phyloP scores from a whole-genome alignment of 352 stramenopile species.

The Phytopythium boreale region DNA sequence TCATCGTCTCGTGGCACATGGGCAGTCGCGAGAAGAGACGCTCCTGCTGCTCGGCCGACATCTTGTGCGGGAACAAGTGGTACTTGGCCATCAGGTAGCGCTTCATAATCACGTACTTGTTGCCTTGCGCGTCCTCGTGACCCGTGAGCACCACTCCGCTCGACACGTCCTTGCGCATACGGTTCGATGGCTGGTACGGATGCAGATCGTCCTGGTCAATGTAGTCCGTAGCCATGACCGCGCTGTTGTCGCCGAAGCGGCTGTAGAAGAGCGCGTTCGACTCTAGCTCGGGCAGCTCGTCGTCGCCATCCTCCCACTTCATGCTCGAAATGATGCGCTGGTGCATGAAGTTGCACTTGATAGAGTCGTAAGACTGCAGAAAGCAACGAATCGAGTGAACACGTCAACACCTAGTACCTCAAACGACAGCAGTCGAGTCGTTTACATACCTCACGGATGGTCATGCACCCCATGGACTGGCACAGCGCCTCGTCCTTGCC shows the following conservation, averaged over 20 bases:
- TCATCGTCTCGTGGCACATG: constrained; percentile 59
- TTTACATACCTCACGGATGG: constrained; percentile 41
- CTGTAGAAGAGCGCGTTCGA: constrained; percentile 72
- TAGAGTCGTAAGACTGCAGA: constrained; percentile 55
- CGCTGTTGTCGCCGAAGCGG: constrained; percentile 56
- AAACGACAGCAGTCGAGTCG: not conserved
- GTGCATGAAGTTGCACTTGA: constrained; percentile 82
- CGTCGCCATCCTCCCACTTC: constrained; percentile 48
- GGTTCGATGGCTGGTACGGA: constrained; percentile 62
- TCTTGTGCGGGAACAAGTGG: constrained; percentile 76
- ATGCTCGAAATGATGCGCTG: constrained; percentile 76
- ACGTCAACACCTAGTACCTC: not conserved
- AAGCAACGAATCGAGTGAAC: not conserved
- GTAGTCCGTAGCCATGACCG: constrained; percentile 68
- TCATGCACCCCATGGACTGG: constrained; percentile 54
- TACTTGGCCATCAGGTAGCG: constrained; percentile 77
- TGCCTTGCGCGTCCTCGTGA: constrained; percentile 55
- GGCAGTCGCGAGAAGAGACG: constrained; percentile 63
- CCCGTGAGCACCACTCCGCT: constrained; percentile 68
- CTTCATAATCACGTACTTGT: constrained; percentile 77
- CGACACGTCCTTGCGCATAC: constrained; percentile 75
- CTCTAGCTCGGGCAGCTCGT: constrained; percentile 63
- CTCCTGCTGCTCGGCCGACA: constrained; percentile 55
- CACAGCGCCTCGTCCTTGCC: constrained; percentile 58
- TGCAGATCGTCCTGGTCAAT: constrained; percentile 79